Evolutionary conservation across 768 basidiomycete genomes (phyloP).

Genomic region (Xanthoconium stramineum): DNA sequence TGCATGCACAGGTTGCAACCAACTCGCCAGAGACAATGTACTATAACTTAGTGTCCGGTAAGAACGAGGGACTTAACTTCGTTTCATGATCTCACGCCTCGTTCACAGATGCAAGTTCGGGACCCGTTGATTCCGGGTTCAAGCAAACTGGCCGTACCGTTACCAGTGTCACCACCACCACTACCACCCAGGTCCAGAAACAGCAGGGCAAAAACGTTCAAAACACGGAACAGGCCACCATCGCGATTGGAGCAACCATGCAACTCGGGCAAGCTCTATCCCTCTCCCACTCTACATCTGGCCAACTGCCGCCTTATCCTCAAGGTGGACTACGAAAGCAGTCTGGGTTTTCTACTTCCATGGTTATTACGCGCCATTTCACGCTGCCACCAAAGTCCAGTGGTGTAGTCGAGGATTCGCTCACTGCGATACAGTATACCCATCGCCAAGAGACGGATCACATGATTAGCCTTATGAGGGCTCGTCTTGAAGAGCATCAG

Average conservation of each 20-base stretch:
- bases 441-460: slow-evolving; percentile 3
- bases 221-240: not conserved
- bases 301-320: not conserved
- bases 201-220: not conserved
- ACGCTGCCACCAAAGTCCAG: not conserved
- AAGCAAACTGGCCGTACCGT: no score
- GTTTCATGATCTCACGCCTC: no score
- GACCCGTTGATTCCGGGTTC: no score
- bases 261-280: not conserved
- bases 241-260: no score
- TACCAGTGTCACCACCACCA: not conserved
- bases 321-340: not conserved
- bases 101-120: no score
- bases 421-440: not conserved
- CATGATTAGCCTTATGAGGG: not conserved
- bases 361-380: not conserved
- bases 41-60: no score
- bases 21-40: no score
- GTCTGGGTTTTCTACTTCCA: not conserved
- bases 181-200: not conserved
- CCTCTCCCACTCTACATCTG: not conserved
- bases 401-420: not conserved
- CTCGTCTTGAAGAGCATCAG: not conserved
- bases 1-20: no score
- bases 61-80: no score